Evolutionary conservation across 2,329 filamentous ascomycete species (phyloP), one percentile per base, ranked within the genome.

Genomic region (Metarhizium guizhouense): DNA sequence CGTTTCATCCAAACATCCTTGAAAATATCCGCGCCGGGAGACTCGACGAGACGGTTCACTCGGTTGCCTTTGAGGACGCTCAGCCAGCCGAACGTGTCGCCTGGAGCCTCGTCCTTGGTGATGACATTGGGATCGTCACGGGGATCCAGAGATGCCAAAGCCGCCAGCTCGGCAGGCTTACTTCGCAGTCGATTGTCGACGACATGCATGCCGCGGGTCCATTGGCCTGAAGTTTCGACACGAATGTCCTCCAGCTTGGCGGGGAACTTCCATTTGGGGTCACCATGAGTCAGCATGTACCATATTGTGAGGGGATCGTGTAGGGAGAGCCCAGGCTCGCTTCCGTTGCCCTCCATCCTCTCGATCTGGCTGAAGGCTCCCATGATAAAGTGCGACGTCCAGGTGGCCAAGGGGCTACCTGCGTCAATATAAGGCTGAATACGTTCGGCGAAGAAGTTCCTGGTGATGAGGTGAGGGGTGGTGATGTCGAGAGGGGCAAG

Each of bases 151-250:
- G 76, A 68, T 63, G 74, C 61, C 50, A 70, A 64, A 34, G 73
- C 65, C 48, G 70, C 68, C 11, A 68, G 64, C 58, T 76, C 74
- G 11, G 72, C 77, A 6, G 76, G 76, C 65, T 83, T 82, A 59
- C 73, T 76, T 54, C 83, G 73, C 42, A 74, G 72, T 48, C 94
- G 80, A 40, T 84, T 79, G 75, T 99, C 94, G 45, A 91, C 76
- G 36, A 97, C 79, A 66, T 91, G 92, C 85, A 94, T 92, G 1
- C 94, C 93, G 56, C 90, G 79, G 49, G 92, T 95, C 94, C 94
- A 99, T 74, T 97, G 94, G 2, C 93, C 94, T 2, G 82, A 75
- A 0, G 91, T 95, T 73, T 99, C 94, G 45, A 99, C 77, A 20
- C 94, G 81, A 55, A 99, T 86, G 68, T 99, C 94, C 70, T 95